Evolutionary conservation across 495 filamentous ascomycete species (phyloP).

Genomic region (Jackrogersella multiformis): DNA sequence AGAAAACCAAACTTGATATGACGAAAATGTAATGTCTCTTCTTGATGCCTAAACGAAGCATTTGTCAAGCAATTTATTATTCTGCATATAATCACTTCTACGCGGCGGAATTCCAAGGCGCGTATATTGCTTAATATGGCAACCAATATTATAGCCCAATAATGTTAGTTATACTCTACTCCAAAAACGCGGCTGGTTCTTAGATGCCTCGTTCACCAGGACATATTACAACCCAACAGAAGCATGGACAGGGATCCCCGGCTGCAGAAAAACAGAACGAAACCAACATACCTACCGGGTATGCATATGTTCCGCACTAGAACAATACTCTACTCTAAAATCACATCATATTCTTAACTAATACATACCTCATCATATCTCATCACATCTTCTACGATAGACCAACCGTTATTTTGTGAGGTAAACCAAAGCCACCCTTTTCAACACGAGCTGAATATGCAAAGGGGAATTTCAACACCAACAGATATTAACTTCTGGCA

Average conservation of each 20-base stretch:
- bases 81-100: background rate
- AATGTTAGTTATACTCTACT: background rate
- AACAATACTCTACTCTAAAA: background rate
- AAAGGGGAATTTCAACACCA: constrained; percentile 10
- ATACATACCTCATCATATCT: background rate
- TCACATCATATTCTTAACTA: constrained; percentile 14
- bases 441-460: constrained; percentile 7
- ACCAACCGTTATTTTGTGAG: background rate
- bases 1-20: too few relatives aligned
- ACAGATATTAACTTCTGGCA: constrained; percentile 1
- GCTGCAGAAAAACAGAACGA: constrained; percentile 21
- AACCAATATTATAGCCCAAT: constrained; percentile 4
- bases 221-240: constrained; percentile 25
- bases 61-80: too few relatives aligned
- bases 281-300: constrained; percentile 18
- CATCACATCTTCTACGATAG: background rate
- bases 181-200: constrained; percentile 4
- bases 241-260: constrained; percentile 28
- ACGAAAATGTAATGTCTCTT: too few relatives aligned
- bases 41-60: too few relatives aligned
- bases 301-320: background rate
- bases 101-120: background rate
- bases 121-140: too few relatives aligned
- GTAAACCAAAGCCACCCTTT: background rate
- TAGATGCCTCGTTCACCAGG: constrained; percentile 17